phyloP scores from a whole-genome alignment of 805 yeast species.

The Candida sanyiensis region DNA sequence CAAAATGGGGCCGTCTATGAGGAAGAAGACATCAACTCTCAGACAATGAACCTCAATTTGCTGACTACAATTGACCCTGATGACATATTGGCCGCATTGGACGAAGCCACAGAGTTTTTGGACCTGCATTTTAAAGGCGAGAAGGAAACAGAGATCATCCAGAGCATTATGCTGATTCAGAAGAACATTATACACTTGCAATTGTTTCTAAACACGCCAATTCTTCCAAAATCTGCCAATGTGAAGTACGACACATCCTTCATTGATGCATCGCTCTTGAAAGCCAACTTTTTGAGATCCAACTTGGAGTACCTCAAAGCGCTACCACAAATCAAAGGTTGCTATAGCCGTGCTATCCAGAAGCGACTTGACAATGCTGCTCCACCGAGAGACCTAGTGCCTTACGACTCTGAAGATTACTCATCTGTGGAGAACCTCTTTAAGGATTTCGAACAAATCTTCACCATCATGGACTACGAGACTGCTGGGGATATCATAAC shows the following conservation, averaged over 20 bases:
- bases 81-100: conserved; percentile 26
- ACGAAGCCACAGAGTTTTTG: conserved; percentile 32
- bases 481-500: conserved; percentile 28
- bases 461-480: conserved; percentile 28
- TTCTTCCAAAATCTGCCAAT: conserved; percentile 12
- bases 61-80: conserved; percentile 25
- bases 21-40: conserved; percentile 70
- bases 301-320: conserved; percentile 19
- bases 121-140: conserved; percentile 15
- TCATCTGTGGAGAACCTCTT: conserved; percentile 28
- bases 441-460: conserved; percentile 33
- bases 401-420: conserved; percentile 29
- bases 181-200: conserved; percentile 20
- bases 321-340: conserved; percentile 28
- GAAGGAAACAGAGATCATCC: conserved; percentile 19
- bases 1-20: conserved; percentile 57
- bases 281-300: conserved; percentile 10
- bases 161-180: conserved; percentile 17
- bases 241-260: conserved; percentile 13
- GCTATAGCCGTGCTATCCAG: conserved; percentile 44
- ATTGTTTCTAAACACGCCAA: conserved; percentile 11
- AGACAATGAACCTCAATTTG: conserved; percentile 50
- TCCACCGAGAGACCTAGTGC: conserved; percentile 35
- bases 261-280: conserved; percentile 10
- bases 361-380: conserved; percentile 41